Percentiles rank a stretch among this genome's conserved stretches.
Conservation (phyloP, 352 stramenopile genomes). For the Globisporangium spinosum region DNA sequence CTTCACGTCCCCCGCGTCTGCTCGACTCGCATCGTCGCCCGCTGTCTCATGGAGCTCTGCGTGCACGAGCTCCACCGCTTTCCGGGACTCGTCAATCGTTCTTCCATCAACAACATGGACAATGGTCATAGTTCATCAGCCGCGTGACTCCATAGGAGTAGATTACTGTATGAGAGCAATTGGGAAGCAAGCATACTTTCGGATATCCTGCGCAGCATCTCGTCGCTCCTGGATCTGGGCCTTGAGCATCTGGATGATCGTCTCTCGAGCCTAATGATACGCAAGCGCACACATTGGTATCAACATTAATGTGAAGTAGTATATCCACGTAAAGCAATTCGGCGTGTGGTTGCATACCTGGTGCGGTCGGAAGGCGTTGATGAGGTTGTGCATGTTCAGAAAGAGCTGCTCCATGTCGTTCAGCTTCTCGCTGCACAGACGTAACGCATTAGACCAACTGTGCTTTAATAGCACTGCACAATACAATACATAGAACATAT, state of each 20-base stretch:
- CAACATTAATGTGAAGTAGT: not conserved
- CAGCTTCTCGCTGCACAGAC: constrained; percentile 51
- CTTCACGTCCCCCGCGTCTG: constrained; percentile 26
- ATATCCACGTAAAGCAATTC: not conserved
- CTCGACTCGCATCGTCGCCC: constrained; percentile 31
- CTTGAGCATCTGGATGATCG: constrained; percentile 80
- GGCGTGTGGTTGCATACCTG: constrained; percentile 29
- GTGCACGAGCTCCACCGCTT: constrained; percentile 58
- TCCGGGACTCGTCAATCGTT: constrained; percentile 65
- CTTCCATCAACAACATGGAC: constrained; percentile 11
- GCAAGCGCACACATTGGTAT: not conserved
- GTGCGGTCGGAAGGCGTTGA: constrained; percentile 84
- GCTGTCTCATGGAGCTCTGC: constrained; percentile 48
- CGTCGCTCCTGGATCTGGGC: constrained; percentile 72
- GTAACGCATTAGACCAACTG: too few species aligned
- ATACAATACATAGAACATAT: not conserved
- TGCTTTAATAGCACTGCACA: not conserved
- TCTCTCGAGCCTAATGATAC: constrained; percentile 50
- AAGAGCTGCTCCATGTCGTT: constrained; percentile 84
- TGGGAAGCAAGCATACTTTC: constrained; percentile 27
- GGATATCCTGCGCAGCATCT: constrained; percentile 69
- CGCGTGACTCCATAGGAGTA: not conserved
- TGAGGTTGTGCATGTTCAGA: constrained; percentile 89
- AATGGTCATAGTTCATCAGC: not conserved
- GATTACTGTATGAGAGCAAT: too few species aligned